Conservation (phyloP, 1,284 basidiomycete species). For the Malassezia caprae region DNA sequence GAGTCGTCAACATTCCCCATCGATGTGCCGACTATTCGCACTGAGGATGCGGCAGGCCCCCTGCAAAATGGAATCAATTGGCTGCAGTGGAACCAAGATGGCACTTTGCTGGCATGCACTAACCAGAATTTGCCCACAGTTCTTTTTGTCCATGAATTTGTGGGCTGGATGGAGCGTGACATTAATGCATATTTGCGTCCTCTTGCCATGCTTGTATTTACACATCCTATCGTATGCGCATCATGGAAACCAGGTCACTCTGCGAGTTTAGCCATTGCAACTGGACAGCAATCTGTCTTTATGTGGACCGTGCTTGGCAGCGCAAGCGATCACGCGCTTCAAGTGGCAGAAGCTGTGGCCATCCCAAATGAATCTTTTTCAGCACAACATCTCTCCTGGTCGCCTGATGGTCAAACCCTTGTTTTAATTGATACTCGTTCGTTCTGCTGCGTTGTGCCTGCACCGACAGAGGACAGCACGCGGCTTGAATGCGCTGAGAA, state of each 20-base stretch:
- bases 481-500: not conserved
- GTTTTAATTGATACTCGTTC: not conserved
- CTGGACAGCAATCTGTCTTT: conserved; percentile 60
- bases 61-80: not conserved
- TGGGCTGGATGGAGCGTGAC: conserved; percentile 49
- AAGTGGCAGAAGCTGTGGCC: conserved; percentile 13
- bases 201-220: conserved; percentile 60
- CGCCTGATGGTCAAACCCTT: conserved; percentile 11
- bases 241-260: conserved; percentile 65
- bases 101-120: not conserved
- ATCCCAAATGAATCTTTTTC: conserved; percentile 12
- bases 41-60: not conserved
- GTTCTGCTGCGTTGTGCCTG: conserved; percentile 13
- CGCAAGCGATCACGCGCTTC: not conserved
- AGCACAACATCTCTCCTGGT: conserved; percentile 2
- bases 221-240: conserved; percentile 56
- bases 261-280: conserved; percentile 61
- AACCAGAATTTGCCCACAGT: conserved; percentile 57
- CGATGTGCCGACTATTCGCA: not conserved
- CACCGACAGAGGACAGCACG: not conserved
- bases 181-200: conserved; percentile 51
- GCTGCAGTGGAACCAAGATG: conserved; percentile 8
- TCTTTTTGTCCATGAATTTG: conserved; percentile 59
- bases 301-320: conserved; percentile 53
- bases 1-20: not conserved